Conservation (phyloP, 305 asterid genomes). For the Solanum hybrid region DNA sequence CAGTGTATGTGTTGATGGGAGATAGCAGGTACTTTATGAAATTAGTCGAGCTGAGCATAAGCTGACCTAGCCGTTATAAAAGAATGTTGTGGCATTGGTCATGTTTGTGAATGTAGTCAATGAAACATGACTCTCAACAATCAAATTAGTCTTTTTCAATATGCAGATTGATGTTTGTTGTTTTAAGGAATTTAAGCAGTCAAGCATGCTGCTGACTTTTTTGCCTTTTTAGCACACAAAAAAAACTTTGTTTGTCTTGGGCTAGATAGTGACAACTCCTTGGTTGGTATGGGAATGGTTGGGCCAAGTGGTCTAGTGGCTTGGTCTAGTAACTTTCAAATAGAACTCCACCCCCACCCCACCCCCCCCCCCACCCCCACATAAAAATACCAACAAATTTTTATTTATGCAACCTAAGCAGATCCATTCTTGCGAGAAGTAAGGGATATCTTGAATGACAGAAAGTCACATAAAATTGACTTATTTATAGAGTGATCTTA, state of each 20-base stretch:
- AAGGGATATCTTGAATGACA: background rate
- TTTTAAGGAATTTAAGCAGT: background rate
- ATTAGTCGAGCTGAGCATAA: background rate
- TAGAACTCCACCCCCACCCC: background rate
- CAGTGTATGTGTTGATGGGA: background rate
- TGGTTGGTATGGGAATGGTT: background rate
- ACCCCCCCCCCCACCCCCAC: background rate
- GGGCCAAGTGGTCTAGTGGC: background rate
- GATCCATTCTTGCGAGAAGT: background rate
- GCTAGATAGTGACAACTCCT: background rate
- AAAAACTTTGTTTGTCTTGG: background rate
- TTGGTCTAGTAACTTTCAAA: background rate
- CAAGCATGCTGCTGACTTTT: slow-evolving; percentile 1
- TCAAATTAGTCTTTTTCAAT: background rate
- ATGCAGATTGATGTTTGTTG: background rate
- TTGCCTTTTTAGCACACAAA: background rate
- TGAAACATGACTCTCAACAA: background rate
- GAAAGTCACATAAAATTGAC: background rate
- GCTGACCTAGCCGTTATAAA: background rate
- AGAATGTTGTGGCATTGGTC: background rate
- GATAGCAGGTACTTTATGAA: background rate
- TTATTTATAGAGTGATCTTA: background rate
- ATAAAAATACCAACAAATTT: background rate
- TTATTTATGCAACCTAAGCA: background rate
- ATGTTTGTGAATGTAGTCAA: background rate